Evolutionary conservation across 2,329 filamentous ascomycete species (phyloP).

Genomic region (Fusarium robinianum): DNA sequence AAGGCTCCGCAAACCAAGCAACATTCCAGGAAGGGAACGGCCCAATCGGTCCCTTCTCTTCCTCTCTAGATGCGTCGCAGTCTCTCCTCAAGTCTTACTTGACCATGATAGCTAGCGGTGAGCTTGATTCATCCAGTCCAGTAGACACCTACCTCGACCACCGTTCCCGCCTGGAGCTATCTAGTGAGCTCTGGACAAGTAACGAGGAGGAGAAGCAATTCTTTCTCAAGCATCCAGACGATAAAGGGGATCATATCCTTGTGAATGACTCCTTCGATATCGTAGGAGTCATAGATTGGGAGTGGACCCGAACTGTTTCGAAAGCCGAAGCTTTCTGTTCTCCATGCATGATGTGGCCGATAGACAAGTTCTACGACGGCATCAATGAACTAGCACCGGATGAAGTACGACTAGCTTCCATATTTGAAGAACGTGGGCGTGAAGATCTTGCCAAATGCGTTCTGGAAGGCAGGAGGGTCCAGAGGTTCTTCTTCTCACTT

Average conservation of each 20-base stretch:
- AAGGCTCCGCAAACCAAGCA: conserved; percentile 27
- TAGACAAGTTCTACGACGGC: conserved; percentile 40
- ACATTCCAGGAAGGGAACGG: conserved; percentile 14
- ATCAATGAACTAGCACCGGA: conserved; percentile 20
- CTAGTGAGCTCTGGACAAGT: conserved; percentile 5
- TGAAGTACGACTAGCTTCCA: conserved; percentile 13
- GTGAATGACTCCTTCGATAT: conserved; percentile 46
- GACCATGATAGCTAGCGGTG: conserved; percentile 33
- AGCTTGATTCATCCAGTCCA: conserved; percentile 26
- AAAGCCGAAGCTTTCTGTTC: conserved; percentile 40
- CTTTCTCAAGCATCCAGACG: conserved; percentile 50
- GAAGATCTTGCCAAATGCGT: conserved; percentile 25
- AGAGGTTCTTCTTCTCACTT: conserved; percentile 26
- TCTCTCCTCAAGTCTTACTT: conserved; percentile 29
- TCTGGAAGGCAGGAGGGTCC: conserved; percentile 15
- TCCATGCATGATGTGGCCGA: conserved; percentile 43
- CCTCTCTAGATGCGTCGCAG: conserved; percentile 26
- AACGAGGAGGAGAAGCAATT: conserved; percentile 5
- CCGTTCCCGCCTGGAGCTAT: conserved; percentile 9
- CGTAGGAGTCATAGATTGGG: conserved; percentile 51
- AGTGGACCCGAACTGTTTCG: conserved; percentile 41
- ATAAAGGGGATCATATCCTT: conserved; percentile 53
- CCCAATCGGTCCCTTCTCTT: conserved; percentile 30
- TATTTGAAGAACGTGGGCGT: conserved; percentile 18
- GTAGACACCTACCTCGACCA: conserved; percentile 29